Evolutionary conservation across 148 eudicot species (phyloP).

Genomic region (Beta vulgaris): DNA sequence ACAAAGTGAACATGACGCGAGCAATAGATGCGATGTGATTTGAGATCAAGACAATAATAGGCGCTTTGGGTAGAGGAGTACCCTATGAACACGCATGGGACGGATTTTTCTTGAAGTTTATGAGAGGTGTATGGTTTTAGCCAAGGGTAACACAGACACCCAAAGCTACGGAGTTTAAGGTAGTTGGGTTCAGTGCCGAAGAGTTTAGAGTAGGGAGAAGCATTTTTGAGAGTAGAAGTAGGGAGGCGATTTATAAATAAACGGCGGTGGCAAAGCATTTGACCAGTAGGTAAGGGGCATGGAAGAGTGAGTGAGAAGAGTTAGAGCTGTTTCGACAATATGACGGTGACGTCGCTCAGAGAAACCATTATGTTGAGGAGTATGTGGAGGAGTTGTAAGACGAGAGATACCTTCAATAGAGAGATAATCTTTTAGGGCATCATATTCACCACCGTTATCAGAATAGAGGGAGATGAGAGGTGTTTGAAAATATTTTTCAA

Average conservation of each 20-base stretch:
- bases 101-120: not conserved
- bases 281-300: not conserved
- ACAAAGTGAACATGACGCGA: constrained; percentile 11
- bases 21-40: not conserved
- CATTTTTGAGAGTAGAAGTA: not conserved
- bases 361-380: too few relatives aligned
- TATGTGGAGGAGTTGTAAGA: too few relatives aligned
- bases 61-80: too few relatives aligned
- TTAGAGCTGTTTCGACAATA: not conserved
- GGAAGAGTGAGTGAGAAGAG: not conserved
- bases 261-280: not conserved
- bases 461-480: not conserved
- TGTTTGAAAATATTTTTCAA: not conserved
- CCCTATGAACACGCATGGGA: too few relatives aligned
- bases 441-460: constrained; percentile 1
- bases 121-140: not conserved
- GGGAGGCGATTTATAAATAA: constrained; percentile 1
- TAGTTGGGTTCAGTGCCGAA: not conserved
- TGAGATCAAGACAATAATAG: not conserved
- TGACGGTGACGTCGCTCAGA: too few relatives aligned
- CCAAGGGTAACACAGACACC: not conserved
- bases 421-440: too few relatives aligned
- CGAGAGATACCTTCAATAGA: too few relatives aligned
- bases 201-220: not conserved
- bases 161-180: not conserved